Percentiles rank a stretch among this genome's conserved stretches.
phyloP scores from a whole-genome alignment of 306 rosid genomes.

The Glycyrrhiza uralensis region DNA sequence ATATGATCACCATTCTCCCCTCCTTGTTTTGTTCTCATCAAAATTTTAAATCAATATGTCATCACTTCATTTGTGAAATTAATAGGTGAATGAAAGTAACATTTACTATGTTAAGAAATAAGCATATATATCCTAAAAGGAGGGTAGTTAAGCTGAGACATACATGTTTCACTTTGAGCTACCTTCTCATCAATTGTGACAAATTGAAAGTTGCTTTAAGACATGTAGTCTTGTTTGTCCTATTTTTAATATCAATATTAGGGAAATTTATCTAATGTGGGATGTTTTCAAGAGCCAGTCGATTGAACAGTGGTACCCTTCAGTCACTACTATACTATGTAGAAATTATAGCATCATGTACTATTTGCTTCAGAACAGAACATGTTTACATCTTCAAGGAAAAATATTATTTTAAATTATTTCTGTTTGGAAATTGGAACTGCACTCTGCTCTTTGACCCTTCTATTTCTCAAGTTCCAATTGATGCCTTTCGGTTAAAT shows the following conservation, averaged over 20 bases:
- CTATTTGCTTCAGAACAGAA: constrained; percentile 8
- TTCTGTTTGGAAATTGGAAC: neutral
- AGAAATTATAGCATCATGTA: neutral
- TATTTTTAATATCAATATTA: neutral
- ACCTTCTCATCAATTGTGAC: neutral
- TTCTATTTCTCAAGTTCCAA: neutral
- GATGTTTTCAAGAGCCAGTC: neutral
- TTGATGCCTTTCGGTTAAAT: neutral
- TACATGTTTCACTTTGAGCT: constrained; percentile 9
- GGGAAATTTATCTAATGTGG: neutral
- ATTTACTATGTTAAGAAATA: neutral
- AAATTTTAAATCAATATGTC: no score
- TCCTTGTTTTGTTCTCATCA: no score
- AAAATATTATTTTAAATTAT: neutral
- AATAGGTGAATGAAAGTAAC: neutral
- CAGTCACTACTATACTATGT: no score
- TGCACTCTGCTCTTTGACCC: constrained; percentile 12
- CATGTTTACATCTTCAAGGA: constrained; percentile 8
- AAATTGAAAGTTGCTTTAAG: neutral
- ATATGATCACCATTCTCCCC: no score
- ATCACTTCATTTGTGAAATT: no score
- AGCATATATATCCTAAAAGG: neutral
- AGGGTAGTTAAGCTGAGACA: neutral
- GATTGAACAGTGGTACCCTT: neutral
- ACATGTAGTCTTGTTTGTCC: neutral